Evolutionary conservation across 2,329 filamentous ascomycete species (phyloP).

Genomic region (Pseudocercospora fuligena): DNA sequence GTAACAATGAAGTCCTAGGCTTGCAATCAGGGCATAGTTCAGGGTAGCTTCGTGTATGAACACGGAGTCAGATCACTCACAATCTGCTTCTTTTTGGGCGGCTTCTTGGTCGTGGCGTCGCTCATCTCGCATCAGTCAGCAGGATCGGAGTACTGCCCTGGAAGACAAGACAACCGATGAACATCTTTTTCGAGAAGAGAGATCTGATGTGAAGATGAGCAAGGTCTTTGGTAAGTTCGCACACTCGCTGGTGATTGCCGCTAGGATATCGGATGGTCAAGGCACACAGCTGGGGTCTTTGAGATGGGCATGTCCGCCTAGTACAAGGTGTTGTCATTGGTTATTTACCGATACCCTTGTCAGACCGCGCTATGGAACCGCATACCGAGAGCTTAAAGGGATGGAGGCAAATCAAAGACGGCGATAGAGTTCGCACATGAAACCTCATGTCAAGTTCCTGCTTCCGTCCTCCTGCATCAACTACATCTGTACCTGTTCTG

Average conservation of each 20-base stretch:
- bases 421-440: neutral
- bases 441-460: neutral
- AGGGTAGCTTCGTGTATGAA: neutral
- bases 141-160: neutral
- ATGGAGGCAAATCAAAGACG: neutral
- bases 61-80: conserved; percentile 11
- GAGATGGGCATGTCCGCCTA: neutral
- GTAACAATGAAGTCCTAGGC: conserved; percentile 38
- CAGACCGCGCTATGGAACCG: neutral
- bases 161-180: neutral
- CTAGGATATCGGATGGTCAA: neutral
- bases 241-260: neutral
- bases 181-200: neutral
- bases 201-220: neutral
- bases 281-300: neutral
- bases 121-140: conserved; percentile 6
- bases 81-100: conserved; percentile 22
- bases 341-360: neutral
- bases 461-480: neutral
- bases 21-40: neutral
- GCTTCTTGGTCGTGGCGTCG: conserved; percentile 11
- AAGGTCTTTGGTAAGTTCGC: neutral
- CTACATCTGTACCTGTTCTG: neutral
- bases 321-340: neutral
- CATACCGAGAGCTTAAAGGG: neutral